Percentiles rank a stretch among this genome's conserved stretches.
Evolutionary conservation across 176 grass and related monocot species (phyloP).

Genomic region (Otatea glauca): DNA sequence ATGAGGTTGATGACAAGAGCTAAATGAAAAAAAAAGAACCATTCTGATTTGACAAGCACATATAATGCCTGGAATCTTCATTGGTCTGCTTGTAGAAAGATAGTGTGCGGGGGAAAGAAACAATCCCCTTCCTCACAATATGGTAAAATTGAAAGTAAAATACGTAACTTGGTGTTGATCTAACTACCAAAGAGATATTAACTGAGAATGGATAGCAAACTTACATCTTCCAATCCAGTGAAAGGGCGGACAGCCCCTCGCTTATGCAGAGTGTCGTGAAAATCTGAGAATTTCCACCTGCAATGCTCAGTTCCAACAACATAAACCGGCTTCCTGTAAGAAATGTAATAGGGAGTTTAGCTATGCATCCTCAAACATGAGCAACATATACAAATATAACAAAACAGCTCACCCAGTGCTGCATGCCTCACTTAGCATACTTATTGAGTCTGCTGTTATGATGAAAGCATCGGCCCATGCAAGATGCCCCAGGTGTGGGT

Average conservation of each 20-base stretch:
- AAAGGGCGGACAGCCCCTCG: conserved; percentile 68
- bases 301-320: conserved; percentile 76
- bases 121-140: background rate
- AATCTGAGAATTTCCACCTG: conserved; percentile 84
- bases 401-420: conserved; percentile 75
- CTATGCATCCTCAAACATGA: background rate
- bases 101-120: background rate
- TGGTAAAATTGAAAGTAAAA: background rate
- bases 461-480: conserved; percentile 94
- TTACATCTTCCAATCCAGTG: conserved; percentile 89
- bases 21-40: background rate
- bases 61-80: background rate
- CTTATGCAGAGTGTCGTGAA: conserved; percentile 73
- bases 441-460: conserved; percentile 84
- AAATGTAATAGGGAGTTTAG: conserved; percentile 35
- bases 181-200: conserved; percentile 5
- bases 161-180: background rate
- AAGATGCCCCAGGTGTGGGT: conserved; percentile 92
- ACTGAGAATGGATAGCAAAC: conserved; percentile 15
- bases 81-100: background rate
- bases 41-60: background rate
- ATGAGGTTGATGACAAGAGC: background rate
- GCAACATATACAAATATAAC: background rate
- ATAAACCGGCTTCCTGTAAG: conserved; percentile 83
- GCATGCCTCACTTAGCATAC: conserved; percentile 92